Evolutionary conservation across 768 basidiomycete species (phyloP).

Genomic region (Phaeotremella skinneri): DNA sequence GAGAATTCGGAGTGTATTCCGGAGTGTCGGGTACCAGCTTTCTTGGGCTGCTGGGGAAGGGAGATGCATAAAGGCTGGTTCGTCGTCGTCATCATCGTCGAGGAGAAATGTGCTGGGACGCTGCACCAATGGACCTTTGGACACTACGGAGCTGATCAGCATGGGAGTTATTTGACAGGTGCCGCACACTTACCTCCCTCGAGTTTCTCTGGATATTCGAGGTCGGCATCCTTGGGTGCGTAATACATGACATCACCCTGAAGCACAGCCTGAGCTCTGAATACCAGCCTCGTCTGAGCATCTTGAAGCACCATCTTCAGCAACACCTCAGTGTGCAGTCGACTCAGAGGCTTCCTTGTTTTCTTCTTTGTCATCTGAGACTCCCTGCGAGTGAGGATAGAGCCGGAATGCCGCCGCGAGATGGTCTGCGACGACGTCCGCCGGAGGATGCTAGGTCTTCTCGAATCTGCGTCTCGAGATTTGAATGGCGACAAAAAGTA

Average conservation of each 20-base stretch:
- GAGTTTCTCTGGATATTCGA: conserved; percentile 82
- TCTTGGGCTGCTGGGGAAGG: conserved; percentile 71
- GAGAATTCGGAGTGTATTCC: conserved; percentile 86
- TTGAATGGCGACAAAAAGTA: conserved; percentile 12
- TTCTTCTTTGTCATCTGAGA: background rate
- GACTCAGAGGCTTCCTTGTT: conserved; percentile 53
- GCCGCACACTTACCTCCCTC: conserved; percentile 57
- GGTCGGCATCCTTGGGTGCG: conserved; percentile 68
- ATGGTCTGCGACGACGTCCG: background rate
- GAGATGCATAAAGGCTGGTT: conserved; percentile 61
- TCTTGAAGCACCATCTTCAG: conserved; percentile 90
- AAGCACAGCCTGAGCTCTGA: conserved; percentile 90
- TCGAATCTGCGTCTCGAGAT: conserved; percentile 11
- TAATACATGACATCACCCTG: conserved; percentile 85
- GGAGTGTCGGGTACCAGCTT: conserved; percentile 88
- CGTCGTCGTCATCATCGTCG: conserved; percentile 52
- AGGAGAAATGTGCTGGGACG: conserved; percentile 25
- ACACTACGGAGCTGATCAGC: conserved; percentile 9
- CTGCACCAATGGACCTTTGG: conserved; percentile 6
- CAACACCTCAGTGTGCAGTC: conserved; percentile 74
- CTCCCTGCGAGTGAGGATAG: conserved; percentile 3
- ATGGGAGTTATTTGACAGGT: background rate
- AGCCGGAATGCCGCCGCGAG: background rate
- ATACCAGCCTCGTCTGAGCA: conserved; percentile 90
- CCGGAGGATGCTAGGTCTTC: background rate